These are phyloP conservation scores for Schizophyllum commune DNA, from an alignment of 1,284 basidiomycete genomes.

Conservation along the genomic window DNA sequence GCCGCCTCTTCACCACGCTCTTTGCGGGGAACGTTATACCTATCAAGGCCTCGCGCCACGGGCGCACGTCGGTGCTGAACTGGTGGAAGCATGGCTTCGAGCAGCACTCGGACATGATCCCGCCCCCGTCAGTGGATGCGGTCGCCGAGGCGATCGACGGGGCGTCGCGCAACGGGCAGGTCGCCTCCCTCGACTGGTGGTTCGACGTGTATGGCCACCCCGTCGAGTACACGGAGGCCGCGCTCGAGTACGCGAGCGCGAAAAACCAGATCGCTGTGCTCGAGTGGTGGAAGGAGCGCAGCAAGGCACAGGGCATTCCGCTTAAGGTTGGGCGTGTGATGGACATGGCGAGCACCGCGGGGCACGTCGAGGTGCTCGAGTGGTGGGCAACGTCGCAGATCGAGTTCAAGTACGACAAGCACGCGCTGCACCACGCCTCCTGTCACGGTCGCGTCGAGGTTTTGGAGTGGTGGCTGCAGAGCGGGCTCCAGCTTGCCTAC, in stretches of 20 bases:
- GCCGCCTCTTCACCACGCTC: constrained; percentile 48
- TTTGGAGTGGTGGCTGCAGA: constrained; percentile 75
- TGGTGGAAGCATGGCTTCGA: constrained; percentile 72
- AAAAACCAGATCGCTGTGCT: constrained; percentile 65
- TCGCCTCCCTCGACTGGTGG: constrained; percentile 70
- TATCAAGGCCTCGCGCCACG: constrained; percentile 66
- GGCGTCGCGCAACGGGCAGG: constrained; percentile 64
- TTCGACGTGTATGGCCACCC: constrained; percentile 37
- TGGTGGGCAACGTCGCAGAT: constrained; percentile 78
- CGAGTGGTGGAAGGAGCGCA: constrained; percentile 69
- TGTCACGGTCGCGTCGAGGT: constrained; percentile 75
- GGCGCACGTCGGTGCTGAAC: constrained; percentile 61
- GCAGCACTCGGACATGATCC: constrained; percentile 47
- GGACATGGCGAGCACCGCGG: constrained; percentile 70
- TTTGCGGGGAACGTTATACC: constrained; percentile 63
- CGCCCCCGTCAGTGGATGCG: constrained; percentile 39
- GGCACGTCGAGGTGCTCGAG: constrained; percentile 62
- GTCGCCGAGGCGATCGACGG: constrained; percentile 60
- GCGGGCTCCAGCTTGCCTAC: constrained; percentile 67
- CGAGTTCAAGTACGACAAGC: constrained; percentile 67
- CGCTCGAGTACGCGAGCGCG: constrained; percentile 68
- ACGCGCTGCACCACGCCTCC: constrained; percentile 68
- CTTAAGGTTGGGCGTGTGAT: constrained; percentile 76
- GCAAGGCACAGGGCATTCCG: constrained; percentile 36
- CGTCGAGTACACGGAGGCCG: constrained; percentile 66